phyloP scores from a whole-genome alignment of 805 yeast genomes.

The Spathaspora boniae region DNA sequence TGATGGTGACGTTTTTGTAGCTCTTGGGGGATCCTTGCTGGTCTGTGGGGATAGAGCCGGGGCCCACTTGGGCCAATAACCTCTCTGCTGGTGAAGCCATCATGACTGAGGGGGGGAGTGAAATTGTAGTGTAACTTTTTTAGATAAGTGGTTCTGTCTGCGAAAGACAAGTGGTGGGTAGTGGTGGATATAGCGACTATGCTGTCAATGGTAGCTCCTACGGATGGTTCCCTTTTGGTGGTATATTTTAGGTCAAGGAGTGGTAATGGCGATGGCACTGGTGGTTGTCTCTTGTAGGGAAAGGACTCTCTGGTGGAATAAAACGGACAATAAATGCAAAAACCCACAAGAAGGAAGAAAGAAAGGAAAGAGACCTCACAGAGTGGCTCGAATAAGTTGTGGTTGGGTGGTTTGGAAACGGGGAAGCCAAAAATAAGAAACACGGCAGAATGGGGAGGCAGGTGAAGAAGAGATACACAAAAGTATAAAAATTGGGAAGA shows the following conservation, averaged over 20 bases:
- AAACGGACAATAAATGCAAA: neutral
- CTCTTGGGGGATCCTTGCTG: constrained; percentile 1
- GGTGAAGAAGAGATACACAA: too few species aligned
- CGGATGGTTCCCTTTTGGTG: too few species aligned
- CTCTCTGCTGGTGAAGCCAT: neutral
- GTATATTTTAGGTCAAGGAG: too few species aligned
- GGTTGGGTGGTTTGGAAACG: neutral
- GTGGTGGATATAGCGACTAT: too few species aligned
- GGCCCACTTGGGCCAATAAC: neutral
- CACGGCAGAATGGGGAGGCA: too few species aligned
- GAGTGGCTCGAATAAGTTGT: neutral
- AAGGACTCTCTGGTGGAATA: neutral
- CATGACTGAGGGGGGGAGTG: constrained; percentile 5
- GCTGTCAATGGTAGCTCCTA: too few species aligned
- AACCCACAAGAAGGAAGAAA: neutral
- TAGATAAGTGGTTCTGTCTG: neutral
- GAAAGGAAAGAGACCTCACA: neutral
- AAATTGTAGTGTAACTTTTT: neutral
- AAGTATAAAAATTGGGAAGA: constrained; percentile 1
- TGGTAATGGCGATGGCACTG: too few species aligned
- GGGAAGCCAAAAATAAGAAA: too few species aligned
- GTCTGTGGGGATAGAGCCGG: neutral
- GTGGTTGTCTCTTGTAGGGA: too few species aligned
- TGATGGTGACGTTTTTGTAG: constrained; percentile 14
- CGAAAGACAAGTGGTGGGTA: too few species aligned